Evolutionary conservation across 1,284 basidiomycete species (phyloP).

Genomic region (Ceratobasidium papillatum): DNA sequence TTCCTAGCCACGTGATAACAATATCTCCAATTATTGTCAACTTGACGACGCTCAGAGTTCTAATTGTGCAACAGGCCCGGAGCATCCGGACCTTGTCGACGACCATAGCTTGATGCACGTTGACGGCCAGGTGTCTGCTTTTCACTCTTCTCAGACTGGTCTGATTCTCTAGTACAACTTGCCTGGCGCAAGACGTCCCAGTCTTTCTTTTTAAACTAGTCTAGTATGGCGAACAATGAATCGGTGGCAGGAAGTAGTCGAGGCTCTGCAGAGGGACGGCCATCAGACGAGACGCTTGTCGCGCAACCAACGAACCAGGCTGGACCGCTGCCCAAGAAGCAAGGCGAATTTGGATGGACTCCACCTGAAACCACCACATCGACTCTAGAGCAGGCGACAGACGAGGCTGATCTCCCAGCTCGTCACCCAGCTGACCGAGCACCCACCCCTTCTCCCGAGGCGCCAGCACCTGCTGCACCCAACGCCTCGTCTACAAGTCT

Average conservation of each 20-base stretch:
- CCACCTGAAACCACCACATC: slow-evolving; percentile 48
- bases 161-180: slow-evolving; percentile 42
- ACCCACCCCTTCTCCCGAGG: slow-evolving; percentile 42
- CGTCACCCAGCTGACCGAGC: slow-evolving; percentile 68
- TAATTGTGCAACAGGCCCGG: background rate
- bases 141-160: background rate
- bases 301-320: slow-evolving; percentile 54
- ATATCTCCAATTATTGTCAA: background rate
- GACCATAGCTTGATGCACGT: slow-evolving; percentile 23
- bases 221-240: slow-evolving; percentile 8
- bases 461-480: slow-evolving; percentile 22
- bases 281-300: slow-evolving; percentile 25
- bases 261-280: background rate
- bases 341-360: slow-evolving; percentile 69
- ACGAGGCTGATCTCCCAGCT: slow-evolving; percentile 49
- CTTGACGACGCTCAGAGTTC: slow-evolving; percentile 13
- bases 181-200: slow-evolving; percentile 53
- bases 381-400: slow-evolving; percentile 44
- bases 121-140: slow-evolving; percentile 12
- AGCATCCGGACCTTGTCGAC: background rate
- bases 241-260: slow-evolving; percentile 45
- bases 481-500: slow-evolving; percentile 18
- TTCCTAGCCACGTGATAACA: background rate
- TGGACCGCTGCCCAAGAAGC: slow-evolving; percentile 68
- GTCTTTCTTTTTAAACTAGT: slow-evolving; percentile 40